phyloP scores from a whole-genome alignment of 306 rosid species.

The Castanea crenata region DNA sequence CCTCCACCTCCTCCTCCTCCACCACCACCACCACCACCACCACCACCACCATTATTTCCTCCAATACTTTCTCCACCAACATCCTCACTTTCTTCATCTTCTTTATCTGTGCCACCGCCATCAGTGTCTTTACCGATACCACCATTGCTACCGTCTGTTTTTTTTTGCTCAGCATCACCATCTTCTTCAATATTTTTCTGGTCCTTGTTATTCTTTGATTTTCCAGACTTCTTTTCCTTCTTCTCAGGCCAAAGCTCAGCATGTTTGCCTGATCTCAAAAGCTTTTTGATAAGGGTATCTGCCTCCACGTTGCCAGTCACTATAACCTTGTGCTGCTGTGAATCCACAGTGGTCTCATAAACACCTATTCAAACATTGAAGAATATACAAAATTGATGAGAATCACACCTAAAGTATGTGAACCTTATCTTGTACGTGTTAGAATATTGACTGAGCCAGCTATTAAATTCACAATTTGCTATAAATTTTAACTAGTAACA shows the following conservation, averaged over 20 bases:
- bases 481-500: not conserved
- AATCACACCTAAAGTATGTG: not conserved
- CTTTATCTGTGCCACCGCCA: slow-evolving; percentile 11
- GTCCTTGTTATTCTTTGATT: slow-evolving; percentile 39
- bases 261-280: slow-evolving; percentile 65
- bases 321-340: slow-evolving; percentile 75
- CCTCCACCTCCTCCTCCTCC: not conserved
- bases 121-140: slow-evolving; percentile 18
- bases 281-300: slow-evolving; percentile 71
- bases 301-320: slow-evolving; percentile 84
- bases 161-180: slow-evolving; percentile 14
- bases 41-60: slow-evolving; percentile 9
- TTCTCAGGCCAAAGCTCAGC: slow-evolving; percentile 75
- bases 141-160: not conserved
- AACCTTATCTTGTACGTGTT: not conserved
- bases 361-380: slow-evolving; percentile 49
- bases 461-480: too few relatives aligned
- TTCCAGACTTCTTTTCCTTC: slow-evolving; percentile 49
- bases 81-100: slow-evolving; percentile 19
- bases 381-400: not conserved
- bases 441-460: too few relatives aligned
- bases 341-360: slow-evolving; percentile 61
- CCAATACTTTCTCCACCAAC: slow-evolving; percentile 18
- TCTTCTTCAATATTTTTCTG: slow-evolving; percentile 28
- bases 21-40: slow-evolving; percentile 19